Percentiles rank a stretch among this genome's conserved stretches.
phyloP scores from a whole-genome alignment of 1,139 yeast genomes.

The Yarrowia galli region DNA sequence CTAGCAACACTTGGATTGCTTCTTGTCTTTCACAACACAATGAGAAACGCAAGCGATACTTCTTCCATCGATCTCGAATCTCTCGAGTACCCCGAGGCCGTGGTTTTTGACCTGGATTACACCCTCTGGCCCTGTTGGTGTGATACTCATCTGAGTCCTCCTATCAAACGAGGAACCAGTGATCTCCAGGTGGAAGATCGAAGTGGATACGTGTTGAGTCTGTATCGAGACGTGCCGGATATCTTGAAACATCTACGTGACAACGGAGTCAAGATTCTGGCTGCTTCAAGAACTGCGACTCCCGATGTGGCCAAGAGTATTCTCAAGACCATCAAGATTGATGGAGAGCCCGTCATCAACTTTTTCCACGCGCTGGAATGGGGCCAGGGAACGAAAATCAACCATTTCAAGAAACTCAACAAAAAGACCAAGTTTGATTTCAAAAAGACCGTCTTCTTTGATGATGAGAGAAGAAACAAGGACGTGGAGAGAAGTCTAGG shows the following conservation, averaged over 20 bases:
- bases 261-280: conserved; percentile 54
- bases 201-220: conserved; percentile 58
- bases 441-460: conserved; percentile 67
- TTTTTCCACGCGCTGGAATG: conserved; percentile 65
- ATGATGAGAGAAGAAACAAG: conserved; percentile 70
- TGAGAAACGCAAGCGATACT: conserved; percentile 30
- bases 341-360: conserved; percentile 57
- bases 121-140: conserved; percentile 81
- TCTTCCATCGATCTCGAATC: conserved; percentile 14
- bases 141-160: conserved; percentile 72
- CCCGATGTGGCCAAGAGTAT: conserved; percentile 68
- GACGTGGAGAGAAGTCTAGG: conserved; percentile 67
- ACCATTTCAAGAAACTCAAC: conserved; percentile 61
- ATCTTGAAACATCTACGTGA: conserved; percentile 57
- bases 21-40: background rate
- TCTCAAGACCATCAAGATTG: conserved; percentile 59
- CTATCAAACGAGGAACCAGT: conserved; percentile 51
- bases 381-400: conserved; percentile 71
- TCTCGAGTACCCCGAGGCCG: conserved; percentile 58
- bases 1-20: too few relatives aligned
- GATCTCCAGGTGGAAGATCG: conserved; percentile 54
- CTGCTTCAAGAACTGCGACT: conserved; percentile 74
- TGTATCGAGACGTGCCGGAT: conserved; percentile 67
- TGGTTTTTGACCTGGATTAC: conserved; percentile 78
- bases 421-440: conserved; percentile 57